A percentile compares a stretch with the other conserved stretches of the same genome.
These are phyloP conservation scores for Claviceps citrina DNA, from an alignment of 2,329 filamentous ascomycete species.

Conservation along the genomic window DNA sequence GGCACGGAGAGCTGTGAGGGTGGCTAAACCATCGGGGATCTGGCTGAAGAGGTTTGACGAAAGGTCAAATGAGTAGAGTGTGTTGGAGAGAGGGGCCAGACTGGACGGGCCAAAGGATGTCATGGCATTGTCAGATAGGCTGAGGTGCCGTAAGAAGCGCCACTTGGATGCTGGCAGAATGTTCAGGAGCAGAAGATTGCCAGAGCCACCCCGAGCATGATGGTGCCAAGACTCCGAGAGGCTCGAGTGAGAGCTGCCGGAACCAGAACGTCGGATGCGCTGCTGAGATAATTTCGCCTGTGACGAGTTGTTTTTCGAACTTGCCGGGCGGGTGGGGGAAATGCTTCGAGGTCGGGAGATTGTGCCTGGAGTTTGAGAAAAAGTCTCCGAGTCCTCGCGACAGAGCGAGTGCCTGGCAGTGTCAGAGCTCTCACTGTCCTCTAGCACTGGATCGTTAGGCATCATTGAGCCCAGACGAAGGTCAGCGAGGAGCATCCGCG, in stretches of 20 bases:
- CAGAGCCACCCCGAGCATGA: slow-evolving; percentile 53
- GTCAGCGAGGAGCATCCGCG: slow-evolving; percentile 31
- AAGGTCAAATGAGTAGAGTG: slow-evolving; percentile 78
- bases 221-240: slow-evolving; percentile 49
- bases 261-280: slow-evolving; percentile 73
- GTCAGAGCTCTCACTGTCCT: slow-evolving; percentile 21
- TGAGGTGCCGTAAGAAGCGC: slow-evolving; percentile 85
- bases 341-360: slow-evolving; percentile 51
- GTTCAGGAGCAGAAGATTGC: slow-evolving; percentile 58
- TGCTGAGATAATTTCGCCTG: slow-evolving; percentile 56
- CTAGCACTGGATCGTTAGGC: slow-evolving; percentile 33
- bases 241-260: slow-evolving; percentile 81
- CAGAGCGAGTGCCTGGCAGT: slow-evolving; percentile 27
- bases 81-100: slow-evolving; percentile 69
- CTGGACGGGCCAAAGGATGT: slow-evolving; percentile 63
- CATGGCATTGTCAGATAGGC: slow-evolving; percentile 79
- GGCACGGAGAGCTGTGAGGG: slow-evolving; percentile 72
- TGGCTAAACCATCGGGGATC: slow-evolving; percentile 79
- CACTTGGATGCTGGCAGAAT: slow-evolving; percentile 76
- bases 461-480: slow-evolving; percentile 45
- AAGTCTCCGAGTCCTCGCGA: slow-evolving; percentile 32
- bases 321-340: slow-evolving; percentile 64
- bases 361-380: slow-evolving; percentile 26
- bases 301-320: slow-evolving; percentile 55
- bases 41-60: slow-evolving; percentile 90